Evolutionary conservation across 441 rosid species (phyloP), one percentile per base, ranked within the genome.

Genomic region (Populus trichocarpa): DNA sequence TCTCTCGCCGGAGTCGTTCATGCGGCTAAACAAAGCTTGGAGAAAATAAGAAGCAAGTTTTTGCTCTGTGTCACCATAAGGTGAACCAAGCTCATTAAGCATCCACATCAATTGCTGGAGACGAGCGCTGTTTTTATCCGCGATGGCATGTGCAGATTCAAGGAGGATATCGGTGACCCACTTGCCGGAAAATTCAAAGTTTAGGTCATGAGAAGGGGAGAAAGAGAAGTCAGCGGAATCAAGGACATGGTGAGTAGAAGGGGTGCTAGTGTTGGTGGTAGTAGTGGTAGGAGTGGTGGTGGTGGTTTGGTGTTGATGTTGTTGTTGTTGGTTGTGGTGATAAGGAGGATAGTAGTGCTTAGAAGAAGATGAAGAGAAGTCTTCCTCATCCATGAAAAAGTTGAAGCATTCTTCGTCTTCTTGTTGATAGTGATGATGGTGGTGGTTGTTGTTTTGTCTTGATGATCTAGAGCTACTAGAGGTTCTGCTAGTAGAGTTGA

Each of bases 311-410:
- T 18, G 70, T 32, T 57, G 33, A 2, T n/a, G 81, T 50, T 73
- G 72, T 20, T 66, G 82, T 3, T 79, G 80, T 23, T 65, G 81
- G 1, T 46, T 77, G 1, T 74, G 85, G 5, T 32, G 77, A 8
- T 74, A 84, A 76, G 75, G 70, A 70, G 85, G 81, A 76, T 79
- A 82, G 77, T 85, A 79, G 25, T 85, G 94, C 71, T 81, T 88
- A 81, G 96, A 93, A 85, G 96, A 95, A 84, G 97, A 92, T 80
- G 97, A 93, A 80, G 96, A 91, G 82, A 90, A 93, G 92, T 92
- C 99, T 84, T 95, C 97, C 82, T 93, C 96, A 89, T 93, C 99
- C 98, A 93, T 96, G 95, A 92, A 93, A 90, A 88, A 86, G 89
- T 91, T 93, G 91, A 93, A 92, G 97, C 98, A 93, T 93, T 90